These are phyloP conservation scores for Seminavis robusta DNA, from an alignment of 108 stramenopile species.

Conservation along the genomic window DNA sequence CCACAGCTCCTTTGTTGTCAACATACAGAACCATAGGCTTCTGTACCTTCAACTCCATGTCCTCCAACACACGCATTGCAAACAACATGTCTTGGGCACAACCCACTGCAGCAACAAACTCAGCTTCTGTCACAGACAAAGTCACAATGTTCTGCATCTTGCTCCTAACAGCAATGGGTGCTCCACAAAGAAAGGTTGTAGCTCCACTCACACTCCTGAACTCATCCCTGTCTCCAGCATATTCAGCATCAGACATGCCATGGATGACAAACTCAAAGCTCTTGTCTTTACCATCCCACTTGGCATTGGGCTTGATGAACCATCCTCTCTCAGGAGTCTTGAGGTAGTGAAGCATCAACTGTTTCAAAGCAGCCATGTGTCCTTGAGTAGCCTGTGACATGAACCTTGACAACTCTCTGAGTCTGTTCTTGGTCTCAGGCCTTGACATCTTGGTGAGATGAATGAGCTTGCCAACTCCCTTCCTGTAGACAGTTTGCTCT, in stretches of 20 bases:
- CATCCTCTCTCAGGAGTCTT: too few species aligned
- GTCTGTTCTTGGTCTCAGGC: background rate
- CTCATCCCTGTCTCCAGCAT: background rate
- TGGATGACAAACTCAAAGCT: conserved; percentile 3
- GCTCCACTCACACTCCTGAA: background rate
- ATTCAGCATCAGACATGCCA: background rate
- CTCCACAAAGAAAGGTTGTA: background rate
- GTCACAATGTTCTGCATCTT: conserved; percentile 26
- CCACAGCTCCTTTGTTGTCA: conserved; percentile 35
- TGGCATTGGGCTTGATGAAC: too few species aligned
- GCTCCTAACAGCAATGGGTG: conserved; percentile 15
- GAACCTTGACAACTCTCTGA: too few species aligned
- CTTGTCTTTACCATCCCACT: too few species aligned
- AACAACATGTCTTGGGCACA: conserved; percentile 37
- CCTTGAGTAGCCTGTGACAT: too few species aligned
- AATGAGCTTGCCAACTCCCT: too few species aligned
- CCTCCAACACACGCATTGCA: conserved; percentile 9
- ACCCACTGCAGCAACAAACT: conserved; percentile 22
- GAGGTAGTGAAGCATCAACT: too few species aligned
- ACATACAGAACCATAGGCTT: conserved; percentile 37
- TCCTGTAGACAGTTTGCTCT: too few species aligned
- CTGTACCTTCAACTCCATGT: conserved; percentile 29
- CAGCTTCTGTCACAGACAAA: conserved; percentile 39
- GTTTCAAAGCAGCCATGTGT: too few species aligned
- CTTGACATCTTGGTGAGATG: background rate